Evolutionary conservation across 202 grass and related monocot genomes (phyloP).

Genomic region (Schoenoplectus tabernaemontani): DNA sequence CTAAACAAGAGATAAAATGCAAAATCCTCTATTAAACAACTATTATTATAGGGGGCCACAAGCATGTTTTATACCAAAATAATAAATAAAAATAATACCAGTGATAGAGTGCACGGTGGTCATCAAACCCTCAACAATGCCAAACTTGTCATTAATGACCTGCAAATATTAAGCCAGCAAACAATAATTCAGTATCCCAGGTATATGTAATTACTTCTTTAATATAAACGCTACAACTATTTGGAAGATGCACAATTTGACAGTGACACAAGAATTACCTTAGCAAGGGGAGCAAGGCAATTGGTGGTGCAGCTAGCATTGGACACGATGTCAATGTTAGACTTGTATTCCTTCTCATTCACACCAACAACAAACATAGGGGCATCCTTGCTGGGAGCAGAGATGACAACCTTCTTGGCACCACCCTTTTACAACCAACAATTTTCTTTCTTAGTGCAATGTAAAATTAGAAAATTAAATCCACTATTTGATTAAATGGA

Average conservation of each 20-base stretch:
- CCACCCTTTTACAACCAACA: conserved; percentile 45
- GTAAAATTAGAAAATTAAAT: not conserved
- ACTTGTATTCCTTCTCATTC: conserved; percentile 70
- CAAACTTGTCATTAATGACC: conserved; percentile 83
- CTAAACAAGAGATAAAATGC: conserved; percentile 11
- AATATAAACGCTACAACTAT: no score
- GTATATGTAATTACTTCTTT: no score
- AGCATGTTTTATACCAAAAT: no score
- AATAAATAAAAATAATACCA: no score
- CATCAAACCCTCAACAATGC: conserved; percentile 82
- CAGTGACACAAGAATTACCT: conserved; percentile 27
- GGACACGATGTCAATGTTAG: conserved; percentile 62
- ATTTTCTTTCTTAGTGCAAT: not conserved
- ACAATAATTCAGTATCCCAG: not conserved
- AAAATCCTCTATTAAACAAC: no score
- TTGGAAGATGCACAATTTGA: no score
- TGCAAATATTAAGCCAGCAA: conserved; percentile 19
- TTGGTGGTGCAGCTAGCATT: conserved; percentile 94
- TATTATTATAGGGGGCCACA: no score
- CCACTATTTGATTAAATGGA: no score
- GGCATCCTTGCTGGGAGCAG: conserved; percentile 79
- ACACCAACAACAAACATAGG: conserved; percentile 80
- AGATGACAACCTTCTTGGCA: conserved; percentile 77
- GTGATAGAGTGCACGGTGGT: conserved; percentile 82
- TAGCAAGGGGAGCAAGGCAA: conserved; percentile 78